Evolutionary conservation across 2,329 filamentous ascomycete genomes (phyloP), one percentile per base, ranked within the genome.

Genomic region (Saccharata proteae): DNA sequence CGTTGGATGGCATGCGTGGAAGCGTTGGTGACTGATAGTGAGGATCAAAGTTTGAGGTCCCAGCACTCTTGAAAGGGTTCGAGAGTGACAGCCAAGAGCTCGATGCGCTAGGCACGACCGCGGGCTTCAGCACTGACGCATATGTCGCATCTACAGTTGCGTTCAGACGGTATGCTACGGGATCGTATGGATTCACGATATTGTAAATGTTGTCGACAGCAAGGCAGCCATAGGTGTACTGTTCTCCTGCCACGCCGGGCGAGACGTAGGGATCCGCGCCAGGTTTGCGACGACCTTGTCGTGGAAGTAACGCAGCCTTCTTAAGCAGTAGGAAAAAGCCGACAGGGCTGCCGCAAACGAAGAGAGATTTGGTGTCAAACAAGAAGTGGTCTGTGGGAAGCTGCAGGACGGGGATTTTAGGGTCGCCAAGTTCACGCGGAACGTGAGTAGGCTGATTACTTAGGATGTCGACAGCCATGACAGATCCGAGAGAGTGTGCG

Each of bases 181-280:
- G 74, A 40, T 80, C 75, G 38, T 76, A 77, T 19, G 71, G 70
- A 42, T 79, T 75, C 49, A 96, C 72, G 40, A 98, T 71, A 47
- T 98, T 98, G 64, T 96, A 98, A 35, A 98, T 71, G 51, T 96
- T 98, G 58, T 96, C 84, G 2, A 96, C 80, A 1, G 88, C 83
- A 16, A 96, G 63, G 52, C 90, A 96, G 12, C 90, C 90, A 52
- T 93, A 93, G 5, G 66, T 72, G 17, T 82, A 85, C 12, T 68
- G 68, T 23, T 84, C 72, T n/a, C 80, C 81, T n/a, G 78, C 79
- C 18, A 96, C 70, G 5, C 65, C 64, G 4, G 52, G 51, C 2
- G 51, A 49, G 16, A 56, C 53, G 29, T 57, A 54, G 12, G 68
- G 69, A 38, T 86, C 75, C 13, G 76, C 74, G 4, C 79, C 82